phyloP scores from a whole-genome alignment of 225 moss, liverwort and hornwort species.

The Antitrichia curtipendula region DNA sequence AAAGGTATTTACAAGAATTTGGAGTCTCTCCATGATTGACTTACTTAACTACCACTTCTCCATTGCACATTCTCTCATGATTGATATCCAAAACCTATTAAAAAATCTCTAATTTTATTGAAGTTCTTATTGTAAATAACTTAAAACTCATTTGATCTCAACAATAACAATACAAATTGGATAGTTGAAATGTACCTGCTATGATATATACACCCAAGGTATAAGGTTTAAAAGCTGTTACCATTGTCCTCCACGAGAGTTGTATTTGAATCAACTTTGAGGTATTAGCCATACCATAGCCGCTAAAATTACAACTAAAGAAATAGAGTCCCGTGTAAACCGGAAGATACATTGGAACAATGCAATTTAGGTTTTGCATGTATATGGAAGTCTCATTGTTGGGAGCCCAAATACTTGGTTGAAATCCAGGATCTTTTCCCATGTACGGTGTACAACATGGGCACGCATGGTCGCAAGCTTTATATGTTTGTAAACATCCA shows the following conservation, averaged over 20 bases:
- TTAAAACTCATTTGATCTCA: background rate
- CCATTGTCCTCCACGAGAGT: background rate
- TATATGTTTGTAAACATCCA: background rate
- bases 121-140: background rate
- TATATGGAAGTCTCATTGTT: background rate
- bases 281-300: background rate
- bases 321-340: background rate
- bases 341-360: background rate
- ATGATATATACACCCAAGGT: background rate
- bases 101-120: background rate
- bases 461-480: background rate
- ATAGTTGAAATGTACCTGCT: background rate
- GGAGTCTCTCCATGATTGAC: background rate
- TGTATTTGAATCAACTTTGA: background rate
- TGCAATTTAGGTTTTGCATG: background rate
- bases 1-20: background rate
- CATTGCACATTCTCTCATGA: accelerated
- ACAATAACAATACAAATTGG: background rate
- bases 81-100: background rate
- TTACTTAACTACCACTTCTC: background rate
- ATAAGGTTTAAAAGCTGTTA: background rate
- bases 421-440: background rate
- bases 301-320: background rate
- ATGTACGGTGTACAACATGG: background rate
- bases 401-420: background rate